Evolutionary conservation across 768 basidiomycete species (phyloP), one percentile per base, ranked within the genome.

Genomic region (Mycena galopus): DNA sequence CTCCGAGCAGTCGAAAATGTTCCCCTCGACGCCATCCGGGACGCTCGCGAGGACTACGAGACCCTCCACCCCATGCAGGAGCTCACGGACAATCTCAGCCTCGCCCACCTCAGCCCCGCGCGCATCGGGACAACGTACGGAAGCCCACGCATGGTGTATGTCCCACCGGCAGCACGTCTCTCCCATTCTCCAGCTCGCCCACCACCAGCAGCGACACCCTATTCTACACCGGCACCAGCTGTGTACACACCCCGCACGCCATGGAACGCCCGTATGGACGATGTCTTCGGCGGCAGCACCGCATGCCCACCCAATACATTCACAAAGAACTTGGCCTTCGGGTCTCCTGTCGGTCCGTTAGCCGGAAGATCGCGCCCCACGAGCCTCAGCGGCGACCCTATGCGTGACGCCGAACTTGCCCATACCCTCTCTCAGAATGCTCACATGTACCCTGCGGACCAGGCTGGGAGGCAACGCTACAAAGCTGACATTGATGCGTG

Each of bases 351-450:
- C 23, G 62, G 64, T 29, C 65, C 64, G 12, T 42, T 23, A 0
- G 32, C 63, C 4, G 50, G 33, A 0, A 16, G 63, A 10, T 19
- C 39, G 9, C 53, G 50, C 14, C 33, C 37, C 1, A 21, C 23
- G 3, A 59, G 12, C 29, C 58, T 72, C 29, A 56, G 71, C 39
- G 68, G 68, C 2, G 60, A 69, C 51, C 68, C 68, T 1, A 30
- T 53, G 4, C 29, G 47, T 8, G 58, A 67, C 25, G 32, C 39
- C 0, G 42, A 72, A 0, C 21, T 55, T 16, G 47, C 50, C 1
- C 64, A 37, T 21, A 47, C 29, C 5, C 25, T 71, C 14, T 2
- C 35, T 0, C 25, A 61, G 25, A 23, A 53, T 44, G 58, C 64
- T 16, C 58, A 64, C 25, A 27, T 21, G 6, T 66, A 65, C 58